phyloP scores from a whole-genome alignment of 2,329 filamentous ascomycete species.

The Pestalotiopsis sp. region DNA sequence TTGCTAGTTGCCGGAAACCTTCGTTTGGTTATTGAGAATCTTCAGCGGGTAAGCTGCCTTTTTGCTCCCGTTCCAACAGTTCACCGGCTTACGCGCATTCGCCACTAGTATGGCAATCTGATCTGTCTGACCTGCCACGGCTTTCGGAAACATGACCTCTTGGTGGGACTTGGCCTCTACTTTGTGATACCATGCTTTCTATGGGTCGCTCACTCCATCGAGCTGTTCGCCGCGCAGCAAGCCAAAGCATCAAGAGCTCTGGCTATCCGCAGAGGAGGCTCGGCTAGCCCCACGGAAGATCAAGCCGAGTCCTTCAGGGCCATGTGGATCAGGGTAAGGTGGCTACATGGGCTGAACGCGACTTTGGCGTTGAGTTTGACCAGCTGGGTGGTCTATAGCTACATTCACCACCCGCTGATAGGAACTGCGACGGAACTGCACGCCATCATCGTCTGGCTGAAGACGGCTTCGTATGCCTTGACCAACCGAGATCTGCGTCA shows the following conservation, averaged over 20 bases:
- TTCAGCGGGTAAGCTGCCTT: slow-evolving; percentile 71
- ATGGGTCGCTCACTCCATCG: slow-evolving; percentile 87
- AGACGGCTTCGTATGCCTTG: slow-evolving; percentile 93
- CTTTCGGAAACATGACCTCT: slow-evolving; percentile 76
- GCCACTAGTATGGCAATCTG: slow-evolving; percentile 80
- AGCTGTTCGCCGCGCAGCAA: slow-evolving; percentile 78
- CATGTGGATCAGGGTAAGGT: slow-evolving; percentile 80
- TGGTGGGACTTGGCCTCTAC: slow-evolving; percentile 78
- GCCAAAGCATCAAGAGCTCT: slow-evolving; percentile 68
- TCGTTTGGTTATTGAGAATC: slow-evolving; percentile 93
- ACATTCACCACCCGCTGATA: slow-evolving; percentile 90
- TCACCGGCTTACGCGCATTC: slow-evolving; percentile 15
- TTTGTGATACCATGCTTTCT: slow-evolving; percentile 89
- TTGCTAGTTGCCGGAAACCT: slow-evolving; percentile 83
- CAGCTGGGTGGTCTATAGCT: slow-evolving; percentile 84
- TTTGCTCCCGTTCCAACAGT: not conserved
- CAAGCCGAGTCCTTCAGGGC: slow-evolving; percentile 68
- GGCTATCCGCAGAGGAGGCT: slow-evolving; percentile 47
- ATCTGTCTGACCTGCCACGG: slow-evolving; percentile 92
- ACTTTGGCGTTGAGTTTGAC: slow-evolving; percentile 79
- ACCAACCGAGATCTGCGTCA: slow-evolving; percentile 95
- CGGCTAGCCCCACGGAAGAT: slow-evolving; percentile 58
- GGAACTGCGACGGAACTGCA: slow-evolving; percentile 90
- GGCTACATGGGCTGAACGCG: slow-evolving; percentile 82
- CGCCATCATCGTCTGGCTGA: slow-evolving; percentile 93